A percentile compares a stretch with the other conserved stretches of the same genome.
phyloP scores from a whole-genome alignment of 2,329 filamentous ascomycete species.

The Waltergamsia citrina region DNA sequence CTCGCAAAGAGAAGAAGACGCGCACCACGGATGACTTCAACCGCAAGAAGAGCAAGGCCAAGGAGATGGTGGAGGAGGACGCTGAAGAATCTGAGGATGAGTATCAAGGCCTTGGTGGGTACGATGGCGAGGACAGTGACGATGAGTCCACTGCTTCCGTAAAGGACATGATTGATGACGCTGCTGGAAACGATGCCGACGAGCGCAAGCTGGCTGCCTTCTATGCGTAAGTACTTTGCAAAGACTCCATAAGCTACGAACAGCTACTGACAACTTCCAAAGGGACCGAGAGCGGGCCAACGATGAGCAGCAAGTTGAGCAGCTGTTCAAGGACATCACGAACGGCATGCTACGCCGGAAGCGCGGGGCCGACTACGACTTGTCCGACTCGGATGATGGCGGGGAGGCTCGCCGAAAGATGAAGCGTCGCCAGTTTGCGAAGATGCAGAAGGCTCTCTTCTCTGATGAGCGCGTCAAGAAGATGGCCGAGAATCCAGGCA shows the following conservation, averaged over 20 bases:
- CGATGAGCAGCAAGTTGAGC: conserved; percentile 82
- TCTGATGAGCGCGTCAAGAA: conserved; percentile 85
- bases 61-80: conserved; percentile 81
- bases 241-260: too few species aligned
- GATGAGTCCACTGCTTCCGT: conserved; percentile 62
- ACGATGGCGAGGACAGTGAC: conserved; percentile 78
- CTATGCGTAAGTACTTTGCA: conserved; percentile 84
- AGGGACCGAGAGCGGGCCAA: conserved; percentile 70
- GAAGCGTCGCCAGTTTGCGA: conserved; percentile 81
- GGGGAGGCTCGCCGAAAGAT: conserved; percentile 66
- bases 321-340: conserved; percentile 87
- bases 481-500: conserved; percentile 81
- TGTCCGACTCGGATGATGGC: conserved; percentile 87
- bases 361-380: conserved; percentile 69
- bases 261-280: conserved; percentile 3
- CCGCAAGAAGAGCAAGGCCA: conserved; percentile 80
- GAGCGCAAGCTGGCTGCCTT: conserved; percentile 76
- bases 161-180: conserved; percentile 85
- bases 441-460: conserved; percentile 83
- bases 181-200: conserved; percentile 65
- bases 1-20: conserved; percentile 44
- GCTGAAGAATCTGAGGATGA: conserved; percentile 98
- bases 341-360: conserved; percentile 81
- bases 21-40: conserved; percentile 52
- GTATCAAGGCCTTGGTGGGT: conserved; percentile 87